Conservation (phyloP, 2,329 filamentous ascomycete genomes). For the Parastagonospora nodorum region DNA sequence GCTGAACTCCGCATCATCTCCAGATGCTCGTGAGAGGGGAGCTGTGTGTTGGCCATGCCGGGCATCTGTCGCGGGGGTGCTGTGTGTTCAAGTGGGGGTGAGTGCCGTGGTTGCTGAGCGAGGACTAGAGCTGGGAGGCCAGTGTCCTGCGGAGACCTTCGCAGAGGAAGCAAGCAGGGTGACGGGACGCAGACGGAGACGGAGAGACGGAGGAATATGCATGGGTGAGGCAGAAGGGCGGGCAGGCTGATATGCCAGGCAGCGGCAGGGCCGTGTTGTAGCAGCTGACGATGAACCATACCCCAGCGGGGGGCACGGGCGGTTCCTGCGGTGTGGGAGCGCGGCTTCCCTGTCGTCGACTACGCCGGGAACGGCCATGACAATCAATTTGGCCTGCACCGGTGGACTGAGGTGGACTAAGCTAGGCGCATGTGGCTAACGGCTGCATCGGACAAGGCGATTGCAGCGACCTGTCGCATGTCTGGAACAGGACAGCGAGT, state of each 20-base stretch:
- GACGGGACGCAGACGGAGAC: no score
- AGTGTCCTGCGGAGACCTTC: not conserved
- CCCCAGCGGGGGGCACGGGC: no score
- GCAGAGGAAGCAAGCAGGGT: no score
- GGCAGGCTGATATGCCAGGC: no score
- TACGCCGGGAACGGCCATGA: no score
- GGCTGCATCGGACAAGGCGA: slow-evolving; percentile 11
- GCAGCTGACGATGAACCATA: no score
- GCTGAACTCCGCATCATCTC: slow-evolving; percentile 43
- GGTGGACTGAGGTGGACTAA: slow-evolving; percentile 2
- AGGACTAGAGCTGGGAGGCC: not conserved
- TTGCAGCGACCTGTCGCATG: slow-evolving; percentile 13
- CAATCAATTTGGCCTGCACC: no score
- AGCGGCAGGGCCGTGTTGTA: no score
- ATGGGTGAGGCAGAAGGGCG: no score
- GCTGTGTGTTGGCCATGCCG: slow-evolving; percentile 31
- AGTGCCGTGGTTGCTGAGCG: not conserved
- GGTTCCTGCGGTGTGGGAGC: no score
- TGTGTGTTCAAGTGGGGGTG: slow-evolving; percentile 4
- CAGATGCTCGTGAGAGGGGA: slow-evolving; percentile 37
- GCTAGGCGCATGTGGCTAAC: not conserved
- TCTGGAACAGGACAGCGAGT: not conserved
- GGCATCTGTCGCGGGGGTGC: slow-evolving; percentile 4
- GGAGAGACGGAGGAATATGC: no score
- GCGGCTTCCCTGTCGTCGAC: no score